Percentiles rank a stretch among this genome's conserved stretches.
Conservation (phyloP, 768 basidiomycete genomes). For the Leccinum uliginosum region DNA sequence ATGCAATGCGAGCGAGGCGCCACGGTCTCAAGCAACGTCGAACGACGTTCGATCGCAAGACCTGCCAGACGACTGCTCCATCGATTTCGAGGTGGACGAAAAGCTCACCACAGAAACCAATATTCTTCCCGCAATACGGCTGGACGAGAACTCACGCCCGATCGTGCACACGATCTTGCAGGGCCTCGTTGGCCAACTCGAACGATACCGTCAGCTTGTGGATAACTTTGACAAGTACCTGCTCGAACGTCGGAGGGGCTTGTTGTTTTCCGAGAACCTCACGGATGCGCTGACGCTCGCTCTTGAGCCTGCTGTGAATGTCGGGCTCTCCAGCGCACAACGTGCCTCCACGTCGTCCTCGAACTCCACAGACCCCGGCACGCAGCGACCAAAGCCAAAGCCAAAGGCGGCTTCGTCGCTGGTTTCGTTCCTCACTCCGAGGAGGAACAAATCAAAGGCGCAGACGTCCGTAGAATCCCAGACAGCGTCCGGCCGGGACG, state of each 20-base stretch:
- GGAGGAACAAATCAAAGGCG: conserved; percentile 50
- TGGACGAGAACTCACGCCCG: conserved; percentile 72
- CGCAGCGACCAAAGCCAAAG: conserved; percentile 44
- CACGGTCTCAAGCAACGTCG: conserved; percentile 8
- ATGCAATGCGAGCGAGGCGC: conserved; percentile 47
- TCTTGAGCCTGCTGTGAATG: conserved; percentile 57
- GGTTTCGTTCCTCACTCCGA: conserved; percentile 77
- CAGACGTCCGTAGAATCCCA: conserved; percentile 37
- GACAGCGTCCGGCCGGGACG: conserved; percentile 39
- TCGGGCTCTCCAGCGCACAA: conserved; percentile 18
- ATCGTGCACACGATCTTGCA: conserved; percentile 79
- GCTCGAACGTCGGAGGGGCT: conserved; percentile 78
- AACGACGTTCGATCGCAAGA: conserved; percentile 29
- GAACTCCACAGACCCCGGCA: conserved; percentile 29
- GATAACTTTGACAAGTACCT: conserved; percentile 82
- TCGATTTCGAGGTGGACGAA: conserved; percentile 72
- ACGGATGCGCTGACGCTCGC: conserved; percentile 80
- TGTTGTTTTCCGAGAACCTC: conserved; percentile 88
- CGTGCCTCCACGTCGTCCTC: conserved; percentile 25
- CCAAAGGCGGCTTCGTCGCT: conserved; percentile 57
- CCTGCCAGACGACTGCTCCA: conserved; percentile 75
- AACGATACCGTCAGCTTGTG: conserved; percentile 70
- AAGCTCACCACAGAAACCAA: conserved; percentile 54
- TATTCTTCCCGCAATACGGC: conserved; percentile 57
- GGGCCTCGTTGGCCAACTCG: conserved; percentile 75